These are phyloP conservation scores for Viola pubescens DNA, from an alignment of 441 rosid species.

Conservation along the genomic window DNA sequence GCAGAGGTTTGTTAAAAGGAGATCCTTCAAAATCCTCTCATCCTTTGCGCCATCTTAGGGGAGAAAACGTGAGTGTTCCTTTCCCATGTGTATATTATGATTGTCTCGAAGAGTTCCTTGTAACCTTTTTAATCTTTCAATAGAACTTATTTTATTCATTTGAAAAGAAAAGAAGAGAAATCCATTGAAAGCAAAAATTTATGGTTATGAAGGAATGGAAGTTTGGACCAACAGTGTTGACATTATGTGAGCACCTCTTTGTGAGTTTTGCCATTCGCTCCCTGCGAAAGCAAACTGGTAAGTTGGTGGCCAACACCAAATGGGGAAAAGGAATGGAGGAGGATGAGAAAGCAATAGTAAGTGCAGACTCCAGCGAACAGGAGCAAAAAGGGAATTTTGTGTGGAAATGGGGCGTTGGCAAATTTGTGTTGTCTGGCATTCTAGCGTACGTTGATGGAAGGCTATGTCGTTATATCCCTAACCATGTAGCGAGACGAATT, in stretches of 20 bases:
- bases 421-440: conserved; percentile 68
- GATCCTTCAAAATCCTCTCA: conserved; percentile 67
- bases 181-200: too few species aligned
- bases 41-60: conserved; percentile 58
- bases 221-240: conserved; percentile 67
- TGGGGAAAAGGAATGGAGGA: conserved; percentile 26
- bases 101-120: neutral
- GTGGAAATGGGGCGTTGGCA: conserved; percentile 76
- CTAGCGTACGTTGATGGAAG: conserved; percentile 88
- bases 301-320: conserved; percentile 32
- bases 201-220: conserved; percentile 58
- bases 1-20: conserved; percentile 81
- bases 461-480: conserved; percentile 76
- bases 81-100: neutral
- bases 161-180: too few species aligned
- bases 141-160: too few species aligned
- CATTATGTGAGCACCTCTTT: conserved; percentile 83
- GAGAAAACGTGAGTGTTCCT: conserved; percentile 53
- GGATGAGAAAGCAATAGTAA: conserved; percentile 30
- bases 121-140: too few species aligned
- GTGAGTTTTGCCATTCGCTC: conserved; percentile 84
- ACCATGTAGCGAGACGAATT: conserved; percentile 72
- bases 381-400: conserved; percentile 35
- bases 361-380: conserved; percentile 22
- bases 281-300: conserved; percentile 53